Percentiles rank a stretch among this genome's conserved stretches.
Evolutionary conservation across 306 rosid species (phyloP).

Genomic region (Vigna trinervia): DNA sequence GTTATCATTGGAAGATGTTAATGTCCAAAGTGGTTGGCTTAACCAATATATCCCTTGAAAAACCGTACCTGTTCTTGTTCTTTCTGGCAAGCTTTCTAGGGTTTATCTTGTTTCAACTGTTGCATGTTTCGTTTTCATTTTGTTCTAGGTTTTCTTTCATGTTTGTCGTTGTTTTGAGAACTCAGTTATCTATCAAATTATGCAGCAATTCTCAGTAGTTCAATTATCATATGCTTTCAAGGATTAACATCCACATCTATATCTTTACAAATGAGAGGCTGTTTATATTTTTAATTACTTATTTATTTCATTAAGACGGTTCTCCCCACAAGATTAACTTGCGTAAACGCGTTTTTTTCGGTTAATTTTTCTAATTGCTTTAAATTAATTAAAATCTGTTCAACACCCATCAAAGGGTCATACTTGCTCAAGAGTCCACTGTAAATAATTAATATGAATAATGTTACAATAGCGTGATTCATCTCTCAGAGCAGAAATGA

Average conservation of each 20-base stretch:
- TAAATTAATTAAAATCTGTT: too few species aligned
- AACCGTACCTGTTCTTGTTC: neutral
- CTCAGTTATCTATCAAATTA: neutral
- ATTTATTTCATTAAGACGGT: neutral
- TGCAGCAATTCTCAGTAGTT: neutral
- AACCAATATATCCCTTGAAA: constrained; percentile 2
- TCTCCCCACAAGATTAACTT: neutral
- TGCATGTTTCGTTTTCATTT: neutral
- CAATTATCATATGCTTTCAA: too few species aligned
- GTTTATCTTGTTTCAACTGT: neutral
- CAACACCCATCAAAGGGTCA: too few species aligned
- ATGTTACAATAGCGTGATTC: too few species aligned
- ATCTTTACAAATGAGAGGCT: neutral
- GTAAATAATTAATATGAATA: too few species aligned
- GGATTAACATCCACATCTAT: too few species aligned
- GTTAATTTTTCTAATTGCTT: too few species aligned
- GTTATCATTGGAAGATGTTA: constrained; percentile 26
- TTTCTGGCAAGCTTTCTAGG: neutral
- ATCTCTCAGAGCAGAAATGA: too few species aligned
- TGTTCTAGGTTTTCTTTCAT: too few species aligned
- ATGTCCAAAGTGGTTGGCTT: neutral
- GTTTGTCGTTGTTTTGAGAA: neutral
- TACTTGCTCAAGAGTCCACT: too few species aligned
- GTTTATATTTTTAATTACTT: neutral
- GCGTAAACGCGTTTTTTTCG: neutral